Evolutionary conservation across 495 filamentous ascomycete genomes (phyloP), one percentile per base, ranked within the genome.

Genomic region (Talaromyces trachyspermus): DNA sequence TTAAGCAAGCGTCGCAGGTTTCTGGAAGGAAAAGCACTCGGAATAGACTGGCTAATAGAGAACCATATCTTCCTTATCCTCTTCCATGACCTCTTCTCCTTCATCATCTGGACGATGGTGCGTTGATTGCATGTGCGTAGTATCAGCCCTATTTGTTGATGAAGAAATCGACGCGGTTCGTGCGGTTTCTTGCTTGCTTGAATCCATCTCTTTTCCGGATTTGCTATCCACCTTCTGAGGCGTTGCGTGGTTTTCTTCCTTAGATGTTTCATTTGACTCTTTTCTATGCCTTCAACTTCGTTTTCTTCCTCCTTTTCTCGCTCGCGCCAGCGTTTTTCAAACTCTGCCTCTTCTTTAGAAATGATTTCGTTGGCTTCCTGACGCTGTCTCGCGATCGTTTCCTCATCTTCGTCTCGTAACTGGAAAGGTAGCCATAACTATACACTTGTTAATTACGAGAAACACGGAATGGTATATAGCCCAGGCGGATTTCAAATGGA

Each of bases 341-440:
- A 75, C 27, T 76, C 72, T 27, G 63, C 68, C 20, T 68, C 55
- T 52, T 83, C 80, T 43, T 57, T 55, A 5, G 71, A 62, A 43
- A 84, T 68, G 3, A 49, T 69, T 2, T 64, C 68, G 54, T 81
- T 64, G 22, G 76, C 72, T 48, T 80, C 77, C 26, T 73, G 57
- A 29, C 83, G 66, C 52, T 88, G 84, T 11, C 69, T 62, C 43
- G 68, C 67, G 61, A 88, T 84, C 29, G 65, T 70, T 8, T 69
- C 75, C 48, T 83, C 80, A 49, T 87, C 79, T 14, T 72, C 72
- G 4, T 73, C 63, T 23, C 77, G 75, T 43, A 85, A 68, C 56
- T 90, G 79, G 84, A 86, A 95, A 5, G 92, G 92, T 42, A 84
- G 83, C 64, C 95, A 98, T 63, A 82, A 91, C 91, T 96, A 55